Evolutionary conservation across 768 basidiomycete species (phyloP).

Genomic region (Lentinula guzmanii): DNA sequence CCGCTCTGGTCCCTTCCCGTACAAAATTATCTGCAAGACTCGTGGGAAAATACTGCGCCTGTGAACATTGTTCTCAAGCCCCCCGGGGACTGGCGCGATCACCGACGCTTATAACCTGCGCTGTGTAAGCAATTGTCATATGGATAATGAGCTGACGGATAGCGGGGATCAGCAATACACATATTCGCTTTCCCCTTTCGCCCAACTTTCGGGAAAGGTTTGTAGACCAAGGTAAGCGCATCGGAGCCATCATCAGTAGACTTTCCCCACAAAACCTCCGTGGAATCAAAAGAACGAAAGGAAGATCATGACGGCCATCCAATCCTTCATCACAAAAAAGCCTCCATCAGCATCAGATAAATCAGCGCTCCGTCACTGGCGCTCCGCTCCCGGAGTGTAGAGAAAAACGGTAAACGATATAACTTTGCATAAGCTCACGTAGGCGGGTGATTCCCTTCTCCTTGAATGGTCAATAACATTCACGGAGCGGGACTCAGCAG

Average conservation of each 20-base stretch:
- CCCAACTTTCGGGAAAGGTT: background rate
- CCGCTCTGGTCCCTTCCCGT: background rate
- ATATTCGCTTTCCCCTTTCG: background rate
- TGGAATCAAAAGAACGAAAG: background rate
- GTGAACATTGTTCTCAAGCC: background rate
- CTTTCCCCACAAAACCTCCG: background rate
- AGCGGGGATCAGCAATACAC: background rate
- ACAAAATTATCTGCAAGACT: background rate
- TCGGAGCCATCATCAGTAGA: background rate
- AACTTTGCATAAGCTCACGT: background rate
- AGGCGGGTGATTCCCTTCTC: background rate
- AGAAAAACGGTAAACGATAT: background rate
- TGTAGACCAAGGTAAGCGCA: background rate
- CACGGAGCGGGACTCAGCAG: background rate
- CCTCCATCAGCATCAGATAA: conserved; percentile 4
- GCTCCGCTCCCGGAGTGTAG: conserved; percentile 1
- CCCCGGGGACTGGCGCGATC: background rate
- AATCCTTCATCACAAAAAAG: background rate
- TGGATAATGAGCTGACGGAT: background rate
- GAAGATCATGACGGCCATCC: background rate
- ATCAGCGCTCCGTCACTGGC: conserved; percentile 5
- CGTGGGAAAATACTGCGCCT: background rate
- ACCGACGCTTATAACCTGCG: background rate
- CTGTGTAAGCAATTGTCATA: background rate
- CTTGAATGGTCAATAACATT: conserved; percentile 1